Conservation (phyloP, 1,139 yeast genomes). For the Blastobotrys elegans region DNA sequence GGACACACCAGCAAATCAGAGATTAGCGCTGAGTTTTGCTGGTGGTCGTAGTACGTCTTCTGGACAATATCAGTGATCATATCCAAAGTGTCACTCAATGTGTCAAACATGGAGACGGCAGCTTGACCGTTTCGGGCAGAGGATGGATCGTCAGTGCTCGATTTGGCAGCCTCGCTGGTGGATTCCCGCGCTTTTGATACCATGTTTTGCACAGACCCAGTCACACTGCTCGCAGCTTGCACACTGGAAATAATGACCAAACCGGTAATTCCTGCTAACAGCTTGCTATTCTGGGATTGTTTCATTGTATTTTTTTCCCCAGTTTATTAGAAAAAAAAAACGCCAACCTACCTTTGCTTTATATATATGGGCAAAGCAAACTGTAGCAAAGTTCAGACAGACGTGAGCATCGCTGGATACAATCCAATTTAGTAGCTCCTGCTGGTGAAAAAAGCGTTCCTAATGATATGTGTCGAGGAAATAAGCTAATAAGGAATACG, state of each 20-base stretch:
- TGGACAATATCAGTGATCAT: not conserved
- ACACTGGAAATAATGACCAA: too few relatives aligned
- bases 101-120: slow-evolving; percentile 1
- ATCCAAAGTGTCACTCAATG: not conserved
- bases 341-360: too few relatives aligned
- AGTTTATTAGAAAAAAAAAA: too few relatives aligned
- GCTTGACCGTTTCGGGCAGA: not conserved
- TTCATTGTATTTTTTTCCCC: not conserved
- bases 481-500: too few relatives aligned
- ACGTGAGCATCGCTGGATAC: too few relatives aligned
- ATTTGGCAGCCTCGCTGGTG: not conserved
- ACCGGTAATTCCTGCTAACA: too few relatives aligned
- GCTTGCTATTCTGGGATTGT: not conserved
- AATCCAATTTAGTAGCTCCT: too few relatives aligned
- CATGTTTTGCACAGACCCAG: not conserved
- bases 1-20: not conserved
- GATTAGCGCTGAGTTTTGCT: not conserved
- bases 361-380: too few relatives aligned
- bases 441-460: too few relatives aligned
- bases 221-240: not conserved
- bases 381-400: too few relatives aligned
- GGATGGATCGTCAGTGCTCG: not conserved
- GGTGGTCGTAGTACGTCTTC: not conserved
- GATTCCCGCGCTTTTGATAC: not conserved
- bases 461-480: too few relatives aligned